Base-by-base conservation (phyloP, 2,329 filamentous ascomycete genomes). In the Phaeosphaeriaceae sp. region DNA sequence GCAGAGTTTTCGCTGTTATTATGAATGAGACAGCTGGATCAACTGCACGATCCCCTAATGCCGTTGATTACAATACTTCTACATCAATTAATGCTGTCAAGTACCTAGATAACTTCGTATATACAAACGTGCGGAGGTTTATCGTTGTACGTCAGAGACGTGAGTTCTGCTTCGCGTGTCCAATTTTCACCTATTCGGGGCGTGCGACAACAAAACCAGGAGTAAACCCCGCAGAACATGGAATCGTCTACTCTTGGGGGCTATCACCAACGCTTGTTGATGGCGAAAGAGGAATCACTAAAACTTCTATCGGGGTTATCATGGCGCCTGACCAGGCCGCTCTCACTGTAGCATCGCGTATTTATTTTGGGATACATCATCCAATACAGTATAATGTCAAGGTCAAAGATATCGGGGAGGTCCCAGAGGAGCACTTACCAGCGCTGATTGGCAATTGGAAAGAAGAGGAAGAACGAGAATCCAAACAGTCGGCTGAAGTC, bases 321-420 rank as follows among this genome's bases (percentile, higher is more conserved):
- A 49, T 49, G 41, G 36, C 34, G 1, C 2, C 16, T 16, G 29
- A 35, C 13, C 34, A 34, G n/a, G n/a, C 26, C 5, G 2, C 13
- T 29, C 30, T 49, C 12, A 8, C 28, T 9, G 16, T 21, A 13
- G 26, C 32, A 3, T 42, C 18, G 15, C 37, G 75, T 2, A 49
- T 79, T 3, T 73, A 76, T 9, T 77, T 76, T 33, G 69, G 67
- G 2, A 77, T 77, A 13, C 35, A 23, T 0, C 63, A 74, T 49
- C 73, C 72, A 0, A 71, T 79, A 17, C 73, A 79, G 42, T 71
- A 73, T 55, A 78, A 79, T 41, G 61, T 76, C 28, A 77, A 74
- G 46, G 73, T 77, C 2, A 72, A 73, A 26, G 65, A 74, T 2
- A 67, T 79, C 15, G 77, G 77, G 0, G 50, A 47, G 6, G 65